Conservation (phyloP, 345 rosid genomes). For the Brassica rapa region DNA sequence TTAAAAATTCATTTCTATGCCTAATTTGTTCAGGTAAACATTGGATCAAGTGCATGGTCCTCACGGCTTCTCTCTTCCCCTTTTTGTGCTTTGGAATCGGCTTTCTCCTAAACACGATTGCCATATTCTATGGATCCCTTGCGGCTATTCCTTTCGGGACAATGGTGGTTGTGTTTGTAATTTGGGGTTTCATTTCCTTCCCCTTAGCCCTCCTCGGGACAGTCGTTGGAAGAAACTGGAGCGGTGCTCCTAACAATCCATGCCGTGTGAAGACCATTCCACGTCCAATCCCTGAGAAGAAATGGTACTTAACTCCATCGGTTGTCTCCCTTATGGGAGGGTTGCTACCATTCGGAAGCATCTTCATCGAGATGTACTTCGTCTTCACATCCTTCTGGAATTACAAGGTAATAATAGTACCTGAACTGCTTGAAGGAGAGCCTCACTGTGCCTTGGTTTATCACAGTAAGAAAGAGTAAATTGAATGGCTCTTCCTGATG, state of each 20-base stretch:
- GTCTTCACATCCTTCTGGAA: conserved; percentile 98
- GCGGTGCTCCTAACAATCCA: conserved; percentile 94
- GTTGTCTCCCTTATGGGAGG: conserved; percentile 95
- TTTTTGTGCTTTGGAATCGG: conserved; percentile 92
- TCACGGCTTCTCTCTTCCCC: conserved; percentile 90
- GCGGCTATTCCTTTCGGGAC: conserved; percentile 98
- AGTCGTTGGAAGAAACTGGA: conserved; percentile 90
- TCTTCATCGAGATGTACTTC: conserved; percentile 95
- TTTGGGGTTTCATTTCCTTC: conserved; percentile 94
- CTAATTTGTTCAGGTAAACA: conserved; percentile 61
- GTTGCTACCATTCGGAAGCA: conserved; percentile 89
- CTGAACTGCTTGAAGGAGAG: conserved; percentile 1
- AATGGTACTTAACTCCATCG: conserved; percentile 93
- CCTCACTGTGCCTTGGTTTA: background rate
- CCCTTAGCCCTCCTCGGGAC: conserved; percentile 95
- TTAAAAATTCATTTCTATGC: background rate
- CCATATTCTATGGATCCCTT: conserved; percentile 88
- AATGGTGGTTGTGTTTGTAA: conserved; percentile 85
- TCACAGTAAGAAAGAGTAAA: background rate
- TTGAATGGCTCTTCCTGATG: background rate
- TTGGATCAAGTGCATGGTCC: conserved; percentile 96
- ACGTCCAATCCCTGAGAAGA: conserved; percentile 94
- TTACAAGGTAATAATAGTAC: conserved; percentile 66
- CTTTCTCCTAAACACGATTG: conserved; percentile 78
- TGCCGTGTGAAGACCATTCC: conserved; percentile 97